phyloP scores from a whole-genome alignment of 1,139 yeast species.

The Nakaseomyces sp. region DNA sequence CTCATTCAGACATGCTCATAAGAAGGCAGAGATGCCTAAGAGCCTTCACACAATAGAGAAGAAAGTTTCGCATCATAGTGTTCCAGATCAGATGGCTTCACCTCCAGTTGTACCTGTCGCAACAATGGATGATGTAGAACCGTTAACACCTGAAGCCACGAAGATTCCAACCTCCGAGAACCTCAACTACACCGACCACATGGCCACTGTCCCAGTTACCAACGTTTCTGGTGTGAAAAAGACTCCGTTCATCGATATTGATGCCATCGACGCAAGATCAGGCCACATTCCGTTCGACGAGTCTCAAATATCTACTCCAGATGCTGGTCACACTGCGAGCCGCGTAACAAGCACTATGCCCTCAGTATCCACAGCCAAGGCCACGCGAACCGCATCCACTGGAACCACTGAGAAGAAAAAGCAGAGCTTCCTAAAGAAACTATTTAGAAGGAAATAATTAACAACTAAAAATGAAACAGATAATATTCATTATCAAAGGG shows the following conservation, averaged over 20 bases:
- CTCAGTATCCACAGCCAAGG: slow-evolving; percentile 2
- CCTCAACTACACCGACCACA: neutral
- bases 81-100: neutral
- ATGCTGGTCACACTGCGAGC: neutral
- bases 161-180: neutral
- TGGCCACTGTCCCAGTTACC: neutral
- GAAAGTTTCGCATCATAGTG: neutral
- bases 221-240: neutral
- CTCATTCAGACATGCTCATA: slow-evolving; percentile 8
- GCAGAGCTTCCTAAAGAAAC: slow-evolving; percentile 2
- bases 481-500: no score
- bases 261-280: slow-evolving; percentile 5
- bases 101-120: neutral
- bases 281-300: slow-evolving; percentile 6
- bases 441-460: slow-evolving; percentile 1
- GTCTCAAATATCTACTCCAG: neutral
- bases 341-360: slow-evolving; percentile 2
- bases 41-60: neutral
- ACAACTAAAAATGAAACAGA: no score
- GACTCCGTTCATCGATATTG: slow-evolving; percentile 5
- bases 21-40: neutral
- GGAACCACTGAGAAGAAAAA: slow-evolving; percentile 2
- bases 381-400: no score
- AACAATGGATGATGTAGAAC: neutral
- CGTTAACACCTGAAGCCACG: neutral